Base-by-base conservation (phyloP, 23 red algal genomes). In the Agarophyton chilense region DNA sequence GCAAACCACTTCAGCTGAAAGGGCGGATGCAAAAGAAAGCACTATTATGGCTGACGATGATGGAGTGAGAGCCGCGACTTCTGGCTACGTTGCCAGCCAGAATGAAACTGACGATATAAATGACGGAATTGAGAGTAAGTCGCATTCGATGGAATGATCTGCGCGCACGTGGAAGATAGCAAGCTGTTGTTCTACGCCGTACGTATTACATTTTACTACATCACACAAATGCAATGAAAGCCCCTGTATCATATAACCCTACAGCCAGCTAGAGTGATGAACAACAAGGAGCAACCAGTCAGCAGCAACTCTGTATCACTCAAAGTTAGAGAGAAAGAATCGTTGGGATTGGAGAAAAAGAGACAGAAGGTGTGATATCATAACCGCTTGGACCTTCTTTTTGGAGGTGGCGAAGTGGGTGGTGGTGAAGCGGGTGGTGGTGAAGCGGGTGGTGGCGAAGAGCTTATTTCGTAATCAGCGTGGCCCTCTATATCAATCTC, bases 331-430 rank as follows among this genome's bases (percentile, higher is more conserved):
- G n/a, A n/a, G n/a, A n/a, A n/a, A n/a, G n/a, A n/a, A n/a, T n/a
- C n/a, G n/a, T n/a, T n/a, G n/a, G n/a, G n/a, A n/a, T n/a, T n/a
- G n/a, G n/a, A n/a, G n/a, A n/a, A n/a, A n/a, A n/a, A n/a, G n/a
- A 72, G n/a, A 35, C 4, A 28, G 66, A 21, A 1, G 40, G 17
- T 21, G 7, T 39, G 10, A 4, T 24, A 24, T 33, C 36, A 74
- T 39, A 74, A 13, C 2, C 68, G 68, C 68, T 47, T 47, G 68
- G 68, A 33, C 68, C 40, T 74, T 74, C 41, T 29, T 16, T 74
- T 47, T 74, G 10, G 43, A 24, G 4, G 68, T 0, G 68, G 68
- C 29, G 22, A 39, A 19, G 39, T 29, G n/a, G n/a, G n/a, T n/a
- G n/a, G n/a, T n/a, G n/a, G n/a, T n/a, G n/a, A n/a, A 61, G 6